phyloP scores from a whole-genome alignment of 352 stramenopile genomes.

The Aphanomyces cochlioides region DNA sequence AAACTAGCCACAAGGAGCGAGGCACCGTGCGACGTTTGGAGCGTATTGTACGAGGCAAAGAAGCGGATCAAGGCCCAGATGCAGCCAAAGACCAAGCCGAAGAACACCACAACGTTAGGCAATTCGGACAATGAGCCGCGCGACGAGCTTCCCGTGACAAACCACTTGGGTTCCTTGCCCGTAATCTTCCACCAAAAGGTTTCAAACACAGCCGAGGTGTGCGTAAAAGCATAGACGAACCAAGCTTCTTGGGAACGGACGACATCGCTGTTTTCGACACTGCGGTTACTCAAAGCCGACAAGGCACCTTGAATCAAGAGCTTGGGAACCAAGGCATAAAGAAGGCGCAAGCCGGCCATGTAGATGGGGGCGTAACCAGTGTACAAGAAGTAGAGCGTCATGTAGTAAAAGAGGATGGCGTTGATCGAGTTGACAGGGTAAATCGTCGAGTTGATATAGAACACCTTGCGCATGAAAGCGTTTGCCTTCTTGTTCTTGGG shows the following conservation, averaged over 20 bases:
- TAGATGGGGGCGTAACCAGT: constrained; percentile 80
- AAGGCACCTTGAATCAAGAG: constrained; percentile 68
- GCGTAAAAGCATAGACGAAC: constrained; percentile 81
- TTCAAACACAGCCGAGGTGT: constrained; percentile 67
- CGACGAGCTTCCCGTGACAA: constrained; percentile 58
- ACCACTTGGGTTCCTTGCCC: constrained; percentile 63
- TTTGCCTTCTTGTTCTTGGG: constrained; percentile 77
- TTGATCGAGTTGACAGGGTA: constrained; percentile 74
- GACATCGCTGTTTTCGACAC: constrained; percentile 77
- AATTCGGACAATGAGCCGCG: constrained; percentile 70
- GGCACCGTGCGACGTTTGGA: constrained; percentile 66
- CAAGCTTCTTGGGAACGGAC: constrained; percentile 73
- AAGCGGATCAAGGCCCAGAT: constrained; percentile 78
- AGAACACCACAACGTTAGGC: constrained; percentile 81
- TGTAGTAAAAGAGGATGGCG: constrained; percentile 80
- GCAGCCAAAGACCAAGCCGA: constrained; percentile 62
- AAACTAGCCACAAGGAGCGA: constrained; percentile 66
- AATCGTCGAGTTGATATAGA: constrained; percentile 81
- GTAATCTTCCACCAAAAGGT: constrained; percentile 82
- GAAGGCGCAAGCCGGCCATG: constrained; percentile 64
- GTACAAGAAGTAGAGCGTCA: constrained; percentile 84
- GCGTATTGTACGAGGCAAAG: constrained; percentile 71
- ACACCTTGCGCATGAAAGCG: constrained; percentile 79
- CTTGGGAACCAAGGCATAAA: constrained; percentile 64
- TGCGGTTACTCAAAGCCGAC: constrained; percentile 69